These are phyloP conservation scores for Magnusiomyces suaveolens DNA, from an alignment of 1,139 yeast species.

Conservation along the genomic window DNA sequence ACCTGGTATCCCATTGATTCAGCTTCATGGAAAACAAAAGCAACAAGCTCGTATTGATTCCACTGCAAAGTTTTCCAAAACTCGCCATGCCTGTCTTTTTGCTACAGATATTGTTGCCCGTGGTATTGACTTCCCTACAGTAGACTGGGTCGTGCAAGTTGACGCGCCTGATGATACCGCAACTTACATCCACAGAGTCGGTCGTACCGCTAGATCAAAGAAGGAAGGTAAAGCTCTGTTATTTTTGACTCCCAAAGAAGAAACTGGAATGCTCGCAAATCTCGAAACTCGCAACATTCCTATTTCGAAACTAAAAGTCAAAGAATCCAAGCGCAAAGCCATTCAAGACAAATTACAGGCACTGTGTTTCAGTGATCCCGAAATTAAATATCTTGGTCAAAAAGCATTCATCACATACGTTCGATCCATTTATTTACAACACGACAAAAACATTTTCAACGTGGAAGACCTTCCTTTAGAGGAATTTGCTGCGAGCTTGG, in stretches of 20 bases:
- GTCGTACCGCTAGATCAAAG: constrained; percentile 92
- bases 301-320: constrained; percentile 63
- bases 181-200: constrained; percentile 93
- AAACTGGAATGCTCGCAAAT: constrained; percentile 62
- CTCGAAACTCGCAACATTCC: constrained; percentile 56
- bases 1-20: constrained; percentile 90
- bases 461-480: constrained; percentile 71
- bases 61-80: constrained; percentile 71
- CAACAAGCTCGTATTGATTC: constrained; percentile 90
- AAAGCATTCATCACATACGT: constrained; percentile 89
- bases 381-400: constrained; percentile 85
- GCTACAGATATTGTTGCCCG: constrained; percentile 97
- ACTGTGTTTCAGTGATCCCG: constrained; percentile 83
- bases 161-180: constrained; percentile 96
- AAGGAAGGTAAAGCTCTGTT: constrained; percentile 77
- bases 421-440: constrained; percentile 74
- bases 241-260: constrained; percentile 77
- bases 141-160: constrained; percentile 93
- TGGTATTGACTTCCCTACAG: constrained; percentile 94
- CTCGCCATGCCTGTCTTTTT: constrained; percentile 79
- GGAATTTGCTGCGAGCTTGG: constrained; percentile 75
- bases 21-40: constrained; percentile 90
- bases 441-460: constrained; percentile 71
- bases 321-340: constrained; percentile 65
- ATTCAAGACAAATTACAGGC: constrained; percentile 82